Base-by-base conservation (phyloP, 495 filamentous ascomycete genomes). In the Lasiosphaeria hispida region DNA sequence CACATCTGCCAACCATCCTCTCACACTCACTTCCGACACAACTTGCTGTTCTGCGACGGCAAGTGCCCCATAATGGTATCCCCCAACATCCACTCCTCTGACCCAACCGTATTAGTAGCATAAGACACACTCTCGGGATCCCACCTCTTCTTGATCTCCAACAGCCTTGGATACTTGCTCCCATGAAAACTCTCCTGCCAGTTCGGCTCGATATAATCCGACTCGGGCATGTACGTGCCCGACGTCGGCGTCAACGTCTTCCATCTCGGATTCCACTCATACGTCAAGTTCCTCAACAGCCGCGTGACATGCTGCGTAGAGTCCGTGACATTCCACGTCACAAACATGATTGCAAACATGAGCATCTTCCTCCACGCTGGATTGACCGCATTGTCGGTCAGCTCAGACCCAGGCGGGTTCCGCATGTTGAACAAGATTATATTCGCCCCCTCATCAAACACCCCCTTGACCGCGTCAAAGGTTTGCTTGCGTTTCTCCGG, bases 171-270 rank as follows among this genome's bases (percentile, higher is more conserved):
- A 61, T 87, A 87, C 45, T 82, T 76, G 15, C 34, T 49, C 1
- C 83, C 83, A 55, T 78, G 85, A 67, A 85, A 87, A 7, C 76
- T 74, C 64, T 76, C 63, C 68, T 86, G 78, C 77, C 82, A 86
- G 53, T 83, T 60, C 1, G 84, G 81, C 68, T 86, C 80, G 13
- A 72, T 63, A 11, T 78, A 69, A 61, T 85, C 79, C 6, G 69
- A 75, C 64, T 81, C 78, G 47, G 76, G 77, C 45, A 78, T 57
- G 59, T 80, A 80, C 2, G 74, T 64, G 3, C 78, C 78, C 4
- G 67, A 63, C 1, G 69, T 69, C 0, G 72, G 72, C 13, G 73
- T 64, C 14, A 68, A 36, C 11, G 13, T 11, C 17, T 30, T 49
- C 55, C 55, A 58, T n/a, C 48, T 8, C 45, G 61, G 34, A 59